Conservation (phyloP, 306 rosid genomes). For the Pyrus bretschneideri region DNA sequence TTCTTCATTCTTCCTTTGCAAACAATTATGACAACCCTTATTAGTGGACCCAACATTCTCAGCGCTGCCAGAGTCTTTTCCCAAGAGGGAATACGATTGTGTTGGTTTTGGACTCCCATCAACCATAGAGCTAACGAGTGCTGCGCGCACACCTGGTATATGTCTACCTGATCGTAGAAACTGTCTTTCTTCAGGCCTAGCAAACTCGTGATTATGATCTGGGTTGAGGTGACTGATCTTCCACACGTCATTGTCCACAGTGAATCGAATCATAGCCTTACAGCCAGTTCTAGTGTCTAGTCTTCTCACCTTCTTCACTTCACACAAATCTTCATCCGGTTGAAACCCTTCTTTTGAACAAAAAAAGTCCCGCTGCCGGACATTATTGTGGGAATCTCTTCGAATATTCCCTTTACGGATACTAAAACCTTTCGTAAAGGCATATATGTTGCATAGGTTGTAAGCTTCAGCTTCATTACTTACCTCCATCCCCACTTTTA, state of each 20-base stretch:
- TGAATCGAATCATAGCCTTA: constrained; percentile 8
- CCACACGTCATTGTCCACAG: constrained; percentile 1
- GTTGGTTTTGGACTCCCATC: neutral
- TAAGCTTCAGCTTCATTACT: neutral
- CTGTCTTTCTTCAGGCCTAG: constrained; percentile 4
- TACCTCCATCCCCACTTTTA: neutral
- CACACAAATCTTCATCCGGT: neutral
- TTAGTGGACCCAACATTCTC: neutral
- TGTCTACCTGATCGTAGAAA: constrained; percentile 3
- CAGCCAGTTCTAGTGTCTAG: constrained; percentile 2
- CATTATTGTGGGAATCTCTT: constrained; percentile 1
- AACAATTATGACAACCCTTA: neutral
- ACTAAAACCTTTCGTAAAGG: neutral
- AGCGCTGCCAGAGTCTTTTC: neutral
- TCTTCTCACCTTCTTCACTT: neutral
- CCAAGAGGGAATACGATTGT: neutral
- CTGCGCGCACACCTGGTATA: neutral
- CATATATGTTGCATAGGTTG: neutral
- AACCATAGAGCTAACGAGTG: neutral
- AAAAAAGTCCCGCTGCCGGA: neutral
- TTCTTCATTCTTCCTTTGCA: neutral
- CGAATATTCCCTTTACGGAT: constrained; percentile 3
- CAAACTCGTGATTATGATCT: constrained; percentile 12
- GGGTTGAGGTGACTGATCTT: constrained; percentile 1
- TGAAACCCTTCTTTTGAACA: constrained; percentile 15